A percentile compares a stretch with the other conserved stretches of the same genome.
Conservation (phyloP, 352 stramenopile genomes). For the Phytophthora litchii region DNA sequence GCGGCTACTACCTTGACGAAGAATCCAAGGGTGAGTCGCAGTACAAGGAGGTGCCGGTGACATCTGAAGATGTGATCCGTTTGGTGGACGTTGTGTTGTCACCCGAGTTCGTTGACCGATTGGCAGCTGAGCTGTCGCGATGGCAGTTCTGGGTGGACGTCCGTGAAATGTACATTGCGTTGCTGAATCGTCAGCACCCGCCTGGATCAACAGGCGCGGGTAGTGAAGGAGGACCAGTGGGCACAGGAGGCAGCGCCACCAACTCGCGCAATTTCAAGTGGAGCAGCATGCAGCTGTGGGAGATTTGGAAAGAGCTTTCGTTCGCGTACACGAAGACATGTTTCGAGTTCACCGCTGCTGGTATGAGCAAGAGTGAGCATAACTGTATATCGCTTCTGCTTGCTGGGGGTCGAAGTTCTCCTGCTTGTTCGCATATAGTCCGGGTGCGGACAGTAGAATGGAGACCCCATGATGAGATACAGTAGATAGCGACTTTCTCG, state of each 20-base stretch:
- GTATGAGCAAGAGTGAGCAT: conserved; percentile 81
- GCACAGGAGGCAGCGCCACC: conserved; percentile 35
- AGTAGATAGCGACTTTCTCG: conserved; percentile 14
- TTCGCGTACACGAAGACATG: conserved; percentile 86
- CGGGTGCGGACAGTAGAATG: conserved; percentile 2
- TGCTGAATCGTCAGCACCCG: conserved; percentile 46
- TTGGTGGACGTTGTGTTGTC: conserved; percentile 80
- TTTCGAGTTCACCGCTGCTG: conserved; percentile 83
- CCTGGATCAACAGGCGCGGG: conserved; percentile 13
- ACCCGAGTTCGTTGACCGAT: conserved; percentile 69
- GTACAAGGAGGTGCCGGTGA: conserved; percentile 68
- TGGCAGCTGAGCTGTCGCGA: conserved; percentile 64
- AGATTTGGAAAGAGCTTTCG: conserved; percentile 84
- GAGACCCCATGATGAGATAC: conserved; percentile 21
- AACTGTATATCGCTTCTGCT: conserved; percentile 37
- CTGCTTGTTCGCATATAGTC: background rate
- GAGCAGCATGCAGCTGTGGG: conserved; percentile 84
- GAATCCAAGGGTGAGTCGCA: conserved; percentile 43
- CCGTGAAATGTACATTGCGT: conserved; percentile 73
- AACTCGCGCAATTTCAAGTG: conserved; percentile 74
- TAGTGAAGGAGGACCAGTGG: conserved; percentile 23
- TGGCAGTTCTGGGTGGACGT: conserved; percentile 86
- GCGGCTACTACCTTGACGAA: conserved; percentile 38
- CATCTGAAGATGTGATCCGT: conserved; percentile 75
- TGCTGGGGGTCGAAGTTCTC: conserved; percentile 28